phyloP scores from a whole-genome alignment of 2,329 filamentous ascomycete species.

The Aureobasidium sp. region DNA sequence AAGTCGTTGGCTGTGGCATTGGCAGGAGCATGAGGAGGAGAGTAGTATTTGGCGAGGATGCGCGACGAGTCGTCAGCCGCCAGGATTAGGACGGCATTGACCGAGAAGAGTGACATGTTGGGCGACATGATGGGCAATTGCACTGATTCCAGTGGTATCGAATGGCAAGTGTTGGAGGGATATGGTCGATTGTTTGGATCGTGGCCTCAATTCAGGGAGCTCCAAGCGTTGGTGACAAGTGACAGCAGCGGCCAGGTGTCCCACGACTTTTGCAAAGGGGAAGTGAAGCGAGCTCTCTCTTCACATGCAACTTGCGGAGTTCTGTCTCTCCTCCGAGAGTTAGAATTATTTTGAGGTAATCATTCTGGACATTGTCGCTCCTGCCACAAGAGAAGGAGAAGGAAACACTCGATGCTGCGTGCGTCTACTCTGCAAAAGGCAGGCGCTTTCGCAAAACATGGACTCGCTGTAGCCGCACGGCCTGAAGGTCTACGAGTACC shows the following conservation, averaged over 20 bases:
- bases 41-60: constrained; percentile 93
- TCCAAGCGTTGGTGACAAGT: not conserved
- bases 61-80: constrained; percentile 79
- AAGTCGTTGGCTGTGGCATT: constrained; percentile 50
- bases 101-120: constrained; percentile 48
- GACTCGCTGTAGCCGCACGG: not conserved
- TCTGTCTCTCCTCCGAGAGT: constrained; percentile 8
- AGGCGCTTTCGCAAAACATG: constrained; percentile 9
- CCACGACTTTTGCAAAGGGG: constrained; percentile 8
- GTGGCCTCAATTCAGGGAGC: constrained; percentile 14
- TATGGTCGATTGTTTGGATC: not conserved
- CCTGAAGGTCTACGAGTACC: not conserved
- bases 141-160: not conserved
- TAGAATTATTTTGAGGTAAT: not conserved
- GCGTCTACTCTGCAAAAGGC: not conserved
- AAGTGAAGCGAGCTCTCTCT: constrained; percentile 2
- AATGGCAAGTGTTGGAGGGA: not conserved
- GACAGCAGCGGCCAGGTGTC: not conserved
- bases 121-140: constrained; percentile 37
- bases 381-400: not conserved
- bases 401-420: constrained; percentile 9
- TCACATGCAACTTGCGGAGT: constrained; percentile 12
- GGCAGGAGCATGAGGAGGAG: constrained; percentile 60
- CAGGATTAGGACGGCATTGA: constrained; percentile 45
- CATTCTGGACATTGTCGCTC: not conserved